Base-by-base conservation (phyloP, 176 grass and related monocot genomes). In the Zoysia japonica region DNA sequence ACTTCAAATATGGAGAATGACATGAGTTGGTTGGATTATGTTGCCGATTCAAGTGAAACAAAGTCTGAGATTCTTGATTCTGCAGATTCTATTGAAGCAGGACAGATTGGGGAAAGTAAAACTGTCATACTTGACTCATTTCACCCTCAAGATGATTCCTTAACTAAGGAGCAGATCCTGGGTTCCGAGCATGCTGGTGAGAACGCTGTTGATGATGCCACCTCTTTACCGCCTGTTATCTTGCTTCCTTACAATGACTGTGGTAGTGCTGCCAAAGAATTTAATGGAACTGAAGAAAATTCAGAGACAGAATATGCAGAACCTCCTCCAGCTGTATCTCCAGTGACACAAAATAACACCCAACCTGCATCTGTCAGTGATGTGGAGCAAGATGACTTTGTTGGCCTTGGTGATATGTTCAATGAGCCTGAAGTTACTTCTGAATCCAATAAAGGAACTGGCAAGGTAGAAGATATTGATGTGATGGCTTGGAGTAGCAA, bases 361-460 rank as follows among this genome's bases (percentile, higher is more conserved):
- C 71, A 74, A 13, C 38, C 83, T 60, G 47, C 46, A 80, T 83
- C 70, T 75, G 74, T 67, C 46, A 78, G 82, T 39, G 72, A 81
- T 63, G 82, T 77, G 51, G 75, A 88, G 14, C 81, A 86, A 81
- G 93, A 96, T 78, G 92, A 86, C 11, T 88, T 87, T 80, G 80
- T 82, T 82, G 96, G 92, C 60, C 82, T 99, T 78, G 88, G 90
- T 80, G 92, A 94, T 81, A 87, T 99, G 82, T 99, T 99, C 57
- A 90, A 91, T 68, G 92, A 95, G 73, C 92, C 92, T 3, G 92
- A 99, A 78, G 86, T 91, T 86, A 90, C 86, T 76, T 87, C 89
- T 62, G 90, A 90, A 71, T 78, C 68, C 20, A 89, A 84, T 77
- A 89, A 75, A 81, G 93, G 82, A 86, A 74, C 80, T 45, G 20